Percentiles rank a stretch among this genome's conserved stretches.
Evolutionary conservation across 2,329 filamentous ascomycete genomes (phyloP).

Genomic region (Aspergillus ochraceus): DNA sequence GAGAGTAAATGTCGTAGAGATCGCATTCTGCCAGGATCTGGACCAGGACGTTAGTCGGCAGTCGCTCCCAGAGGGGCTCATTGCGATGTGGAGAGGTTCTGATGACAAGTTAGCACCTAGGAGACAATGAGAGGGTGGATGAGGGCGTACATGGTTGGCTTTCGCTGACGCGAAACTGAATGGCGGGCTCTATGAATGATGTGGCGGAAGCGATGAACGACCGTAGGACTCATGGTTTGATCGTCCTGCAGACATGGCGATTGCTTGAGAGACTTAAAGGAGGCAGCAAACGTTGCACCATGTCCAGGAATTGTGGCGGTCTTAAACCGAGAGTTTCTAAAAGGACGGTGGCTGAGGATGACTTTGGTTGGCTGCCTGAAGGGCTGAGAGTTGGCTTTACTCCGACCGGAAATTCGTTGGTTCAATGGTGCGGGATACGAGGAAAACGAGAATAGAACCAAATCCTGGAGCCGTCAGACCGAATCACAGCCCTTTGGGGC

Average conservation of each 20-base stretch:
- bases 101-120: background rate
- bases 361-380: background rate
- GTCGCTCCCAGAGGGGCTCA: constrained; percentile 20
- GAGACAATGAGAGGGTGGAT: background rate
- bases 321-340: background rate
- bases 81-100: constrained; percentile 4
- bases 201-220: constrained; percentile 2
- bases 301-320: no score
- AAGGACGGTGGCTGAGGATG: background rate
- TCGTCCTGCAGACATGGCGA: background rate
- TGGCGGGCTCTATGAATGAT: constrained; percentile 1
- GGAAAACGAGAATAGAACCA: background rate
- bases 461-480: background rate
- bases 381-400: background rate
- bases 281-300: background rate
- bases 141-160: constrained; percentile 3
- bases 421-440: background rate
- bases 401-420: background rate
- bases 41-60: constrained; percentile 22
- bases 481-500: background rate
- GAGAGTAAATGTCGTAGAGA: constrained; percentile 20
- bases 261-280: background rate
- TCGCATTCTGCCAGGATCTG: constrained; percentile 20
- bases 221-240: constrained; percentile 6
- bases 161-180: background rate